Percentiles rank a stretch among this genome's conserved stretches.
Conservation (phyloP, 2,329 filamentous ascomycete genomes). For the Aphanocladium album region DNA sequence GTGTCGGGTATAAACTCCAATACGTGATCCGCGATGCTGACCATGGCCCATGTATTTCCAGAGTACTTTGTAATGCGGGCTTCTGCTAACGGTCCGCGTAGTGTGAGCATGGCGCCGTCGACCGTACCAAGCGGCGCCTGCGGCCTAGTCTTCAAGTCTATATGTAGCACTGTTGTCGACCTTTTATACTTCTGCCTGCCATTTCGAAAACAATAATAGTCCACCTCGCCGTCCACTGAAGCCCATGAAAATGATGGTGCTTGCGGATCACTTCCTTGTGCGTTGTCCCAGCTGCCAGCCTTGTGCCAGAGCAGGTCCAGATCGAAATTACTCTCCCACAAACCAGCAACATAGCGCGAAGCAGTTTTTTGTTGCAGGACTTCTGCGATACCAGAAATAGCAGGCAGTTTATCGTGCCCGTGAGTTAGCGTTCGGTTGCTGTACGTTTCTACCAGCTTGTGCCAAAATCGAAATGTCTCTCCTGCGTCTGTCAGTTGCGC, state of each 20-base stretch:
- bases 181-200: slow-evolving; percentile 16
- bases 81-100: neutral
- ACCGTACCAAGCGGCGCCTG: neutral
- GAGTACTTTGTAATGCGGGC: neutral
- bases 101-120: neutral
- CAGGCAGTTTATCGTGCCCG: slow-evolving; percentile 23
- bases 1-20: neutral
- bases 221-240: slow-evolving; percentile 20
- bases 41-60: neutral
- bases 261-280: neutral
- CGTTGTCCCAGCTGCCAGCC: neutral
- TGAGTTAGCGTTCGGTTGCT: slow-evolving; percentile 20
- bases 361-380: slow-evolving; percentile 18
- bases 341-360: slow-evolving; percentile 24
- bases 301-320: slow-evolving; percentile 20
- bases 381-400: slow-evolving; percentile 25
- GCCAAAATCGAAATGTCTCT: slow-evolving; percentile 24
- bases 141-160: neutral
- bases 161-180: slow-evolving; percentile 12
- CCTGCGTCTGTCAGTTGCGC: slow-evolving; percentile 13
- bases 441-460: slow-evolving; percentile 25
- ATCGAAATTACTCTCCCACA: slow-evolving; percentile 25
- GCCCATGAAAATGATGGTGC: slow-evolving; percentile 24
- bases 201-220: slow-evolving; percentile 22
- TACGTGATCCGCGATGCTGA: neutral